phyloP scores from a whole-genome alignment of 495 filamentous ascomycete species.

The Penicillium nucicola region DNA sequence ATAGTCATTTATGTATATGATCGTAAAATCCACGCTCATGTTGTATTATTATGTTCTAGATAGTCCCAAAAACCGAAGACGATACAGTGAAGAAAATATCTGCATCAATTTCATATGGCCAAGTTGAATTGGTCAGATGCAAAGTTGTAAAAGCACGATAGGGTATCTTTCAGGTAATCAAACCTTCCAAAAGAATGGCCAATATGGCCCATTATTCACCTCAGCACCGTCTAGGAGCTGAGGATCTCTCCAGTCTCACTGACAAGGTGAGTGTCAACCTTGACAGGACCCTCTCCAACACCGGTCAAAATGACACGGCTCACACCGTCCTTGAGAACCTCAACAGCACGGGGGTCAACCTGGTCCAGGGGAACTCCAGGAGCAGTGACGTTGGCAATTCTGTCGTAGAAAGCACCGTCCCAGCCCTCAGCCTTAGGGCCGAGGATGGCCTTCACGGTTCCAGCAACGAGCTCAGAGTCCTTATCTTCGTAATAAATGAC shows the following conservation, averaged over 20 bases:
- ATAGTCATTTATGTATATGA: not conserved
- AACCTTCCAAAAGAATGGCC: slow-evolving; percentile 1
- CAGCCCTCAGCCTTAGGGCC: slow-evolving; percentile 56
- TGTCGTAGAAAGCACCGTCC: slow-evolving; percentile 51
- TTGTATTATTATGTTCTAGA: slow-evolving; percentile 17
- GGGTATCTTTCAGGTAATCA: slow-evolving; percentile 24
- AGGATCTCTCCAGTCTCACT: slow-evolving; percentile 62
- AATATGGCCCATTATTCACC: slow-evolving; percentile 10
- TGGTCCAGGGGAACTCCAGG: slow-evolving; percentile 45
- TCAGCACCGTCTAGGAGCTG: slow-evolving; percentile 18
- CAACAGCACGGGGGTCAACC: slow-evolving; percentile 54
- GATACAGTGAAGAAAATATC: slow-evolving; percentile 17
- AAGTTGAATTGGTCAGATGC: slow-evolving; percentile 8
- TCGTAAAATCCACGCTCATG: not conserved
- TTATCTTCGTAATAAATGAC: slow-evolving; percentile 90
- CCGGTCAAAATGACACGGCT: slow-evolving; percentile 85
- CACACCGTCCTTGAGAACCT: slow-evolving; percentile 70
- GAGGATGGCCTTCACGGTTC: slow-evolving; percentile 58
- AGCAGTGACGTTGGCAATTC: slow-evolving; percentile 42
- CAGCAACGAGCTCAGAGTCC: slow-evolving; percentile 66
- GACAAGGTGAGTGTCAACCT: slow-evolving; percentile 73
- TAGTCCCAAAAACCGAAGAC: slow-evolving; percentile 1
- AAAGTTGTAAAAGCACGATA: slow-evolving; percentile 4
- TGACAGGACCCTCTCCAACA: slow-evolving; percentile 86
- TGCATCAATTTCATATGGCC: slow-evolving; percentile 16